Conservation (phyloP, 1,284 basidiomycete genomes). For the Gomphus sp. region DNA sequence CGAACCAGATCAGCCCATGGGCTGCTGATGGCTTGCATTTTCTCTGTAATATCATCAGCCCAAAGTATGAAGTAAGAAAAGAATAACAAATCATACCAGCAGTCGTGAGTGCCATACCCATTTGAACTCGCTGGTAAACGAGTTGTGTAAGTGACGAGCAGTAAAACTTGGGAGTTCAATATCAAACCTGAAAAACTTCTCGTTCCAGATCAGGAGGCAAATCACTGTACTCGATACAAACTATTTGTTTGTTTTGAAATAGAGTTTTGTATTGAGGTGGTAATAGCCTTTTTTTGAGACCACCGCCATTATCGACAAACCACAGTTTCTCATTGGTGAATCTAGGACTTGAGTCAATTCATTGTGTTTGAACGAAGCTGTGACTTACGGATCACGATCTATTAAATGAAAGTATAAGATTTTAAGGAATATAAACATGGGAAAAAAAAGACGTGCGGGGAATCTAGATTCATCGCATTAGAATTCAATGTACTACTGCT, state of each 20-base stretch:
- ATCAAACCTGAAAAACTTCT: constrained; percentile 10
- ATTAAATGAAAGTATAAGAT: neutral
- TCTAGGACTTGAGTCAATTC: neutral
- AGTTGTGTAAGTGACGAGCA: neutral
- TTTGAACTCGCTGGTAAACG: constrained; percentile 45
- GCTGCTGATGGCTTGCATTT: constrained; percentile 61
- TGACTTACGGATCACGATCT: constrained; percentile 1
- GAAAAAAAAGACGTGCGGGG: neutral
- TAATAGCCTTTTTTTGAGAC: constrained; percentile 5
- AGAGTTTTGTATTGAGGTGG: neutral
- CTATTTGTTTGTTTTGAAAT: constrained; percentile 11
- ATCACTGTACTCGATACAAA: constrained; percentile 11
- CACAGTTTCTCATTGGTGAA: constrained; percentile 3
- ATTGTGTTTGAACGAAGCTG: neutral
- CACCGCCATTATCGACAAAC: constrained; percentile 4
- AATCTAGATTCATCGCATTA: neutral
- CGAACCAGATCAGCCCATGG: constrained; percentile 49
- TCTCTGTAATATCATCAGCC: constrained; percentile 34
- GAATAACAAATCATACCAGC: constrained; percentile 37
- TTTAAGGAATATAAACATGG: neutral
- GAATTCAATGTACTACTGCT: neutral
- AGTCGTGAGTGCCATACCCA: constrained; percentile 60
- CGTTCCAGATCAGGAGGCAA: constrained; percentile 7
- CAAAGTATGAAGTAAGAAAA: neutral
- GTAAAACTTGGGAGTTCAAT: neutral